These are phyloP conservation scores for Funneliformis mosseae DNA, from an alignment of 192 early-diverging fungal species.

Conservation along the genomic window DNA sequence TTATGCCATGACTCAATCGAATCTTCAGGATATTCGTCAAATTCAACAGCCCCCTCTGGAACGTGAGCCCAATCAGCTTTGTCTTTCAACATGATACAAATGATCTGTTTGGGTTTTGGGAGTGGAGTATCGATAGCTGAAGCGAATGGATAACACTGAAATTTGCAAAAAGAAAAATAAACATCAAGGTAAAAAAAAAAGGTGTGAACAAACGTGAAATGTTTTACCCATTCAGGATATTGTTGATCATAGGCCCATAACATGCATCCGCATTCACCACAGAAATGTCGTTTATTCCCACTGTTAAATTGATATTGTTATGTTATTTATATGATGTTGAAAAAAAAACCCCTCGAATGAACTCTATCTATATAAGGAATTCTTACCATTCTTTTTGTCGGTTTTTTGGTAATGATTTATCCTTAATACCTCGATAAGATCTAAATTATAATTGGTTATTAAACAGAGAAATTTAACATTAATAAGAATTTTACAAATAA, in stretches of 20 bases:
- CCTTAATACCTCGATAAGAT: constrained; percentile 47
- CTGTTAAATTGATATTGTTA: constrained; percentile 3
- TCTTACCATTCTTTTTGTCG: constrained; percentile 41
- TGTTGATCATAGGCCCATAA: constrained; percentile 46
- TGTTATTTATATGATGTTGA: no score
- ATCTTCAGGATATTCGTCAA: constrained; percentile 53
- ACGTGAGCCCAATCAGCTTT: constrained; percentile 52
- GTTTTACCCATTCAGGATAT: constrained; percentile 34
- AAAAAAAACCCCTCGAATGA: neutral
- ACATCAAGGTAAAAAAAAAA: constrained; percentile 37
- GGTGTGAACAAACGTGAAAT: constrained; percentile 37
- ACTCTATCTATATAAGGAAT: neutral
- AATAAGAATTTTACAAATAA: neutral
- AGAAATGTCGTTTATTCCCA: constrained; percentile 56
- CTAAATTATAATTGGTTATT: constrained; percentile 28
- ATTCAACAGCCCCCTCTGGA: constrained; percentile 38
- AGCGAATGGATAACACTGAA: constrained; percentile 49
- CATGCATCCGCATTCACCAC: constrained; percentile 56
- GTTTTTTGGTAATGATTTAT: constrained; percentile 40
- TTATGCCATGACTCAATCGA: constrained; percentile 66
- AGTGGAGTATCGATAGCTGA: constrained; percentile 62
- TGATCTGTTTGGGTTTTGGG: constrained; percentile 39
- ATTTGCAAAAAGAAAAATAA: constrained; percentile 32
- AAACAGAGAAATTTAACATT: neutral
- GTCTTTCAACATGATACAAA: constrained; percentile 50